Evolutionary conservation across 352 stramenopile genomes (phyloP), one percentile per base, ranked within the genome.

Genomic region (Heterotrichella gracilis): DNA sequence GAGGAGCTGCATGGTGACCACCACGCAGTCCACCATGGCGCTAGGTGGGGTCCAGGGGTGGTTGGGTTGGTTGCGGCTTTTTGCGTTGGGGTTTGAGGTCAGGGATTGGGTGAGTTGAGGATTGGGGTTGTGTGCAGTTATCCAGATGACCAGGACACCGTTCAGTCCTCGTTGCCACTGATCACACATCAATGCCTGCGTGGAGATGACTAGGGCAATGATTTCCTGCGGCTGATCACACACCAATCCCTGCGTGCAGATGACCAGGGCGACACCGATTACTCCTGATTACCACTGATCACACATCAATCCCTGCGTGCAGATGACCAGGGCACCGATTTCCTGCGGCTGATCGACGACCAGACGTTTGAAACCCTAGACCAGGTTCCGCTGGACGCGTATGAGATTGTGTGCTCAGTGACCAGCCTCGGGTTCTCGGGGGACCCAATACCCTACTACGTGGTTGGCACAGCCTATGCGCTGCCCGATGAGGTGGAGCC

Each of bases 221-320:
- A 79, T 25, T 95, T 85, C 73, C 81, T 95, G 69, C 83, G 86
- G 22, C 84, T 97, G 70, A 82, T 96, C 66, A 89, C 96, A 70
- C 88, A 96, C 81, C 85, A 89, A 71, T 94, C 87, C 0, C 96
- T 97, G 72, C 89, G 96, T 53, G 78, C 82, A 3, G 76, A 88
- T 0, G 76, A 88, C 69, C 86, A 81, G 23, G 88, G 4, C 4
- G 32, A 42, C 32, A 42, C 4, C 4, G 32, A 17, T 17, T 42
- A 17, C 17, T 42, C 53, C 3, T 4, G 53, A 4, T 3, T 68
- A 63, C 13, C 69, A 20, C 69, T 72, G 19, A 4, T 3, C 3
- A 4, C 86, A 20, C 85, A 80, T 68, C 85, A 88, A 68, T 79
- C 79, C 3, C 74, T 85, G 17, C 82, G 88, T 40, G 82, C 88